Evolutionary conservation across 2,329 filamentous ascomycete genomes (phyloP).

Genomic region (Trichophyton verrucosum): DNA sequence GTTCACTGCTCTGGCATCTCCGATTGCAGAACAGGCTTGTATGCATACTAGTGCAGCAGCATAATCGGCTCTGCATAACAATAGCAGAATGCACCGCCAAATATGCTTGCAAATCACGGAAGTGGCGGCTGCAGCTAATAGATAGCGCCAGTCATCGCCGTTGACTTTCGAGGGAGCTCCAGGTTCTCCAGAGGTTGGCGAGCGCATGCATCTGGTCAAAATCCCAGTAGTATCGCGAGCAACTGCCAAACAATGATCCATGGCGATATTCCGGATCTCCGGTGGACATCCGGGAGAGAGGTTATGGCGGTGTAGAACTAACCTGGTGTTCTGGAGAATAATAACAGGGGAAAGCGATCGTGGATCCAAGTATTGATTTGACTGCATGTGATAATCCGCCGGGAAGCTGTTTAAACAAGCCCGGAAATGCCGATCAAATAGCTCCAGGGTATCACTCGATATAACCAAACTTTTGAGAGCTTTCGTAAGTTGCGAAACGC

Average conservation of each 20-base stretch:
- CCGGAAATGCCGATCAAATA: slow-evolving; percentile 69
- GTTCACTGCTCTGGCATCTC: slow-evolving; percentile 59
- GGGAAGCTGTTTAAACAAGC: slow-evolving; percentile 66
- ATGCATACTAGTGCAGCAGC: slow-evolving; percentile 61
- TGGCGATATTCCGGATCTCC: slow-evolving; percentile 54
- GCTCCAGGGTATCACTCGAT: slow-evolving; percentile 54
- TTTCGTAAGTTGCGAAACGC: slow-evolving; percentile 60
- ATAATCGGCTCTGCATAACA: slow-evolving; percentile 63
- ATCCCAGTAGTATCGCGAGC: slow-evolving; percentile 68
- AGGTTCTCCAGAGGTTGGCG: slow-evolving; percentile 20
- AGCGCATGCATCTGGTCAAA: slow-evolving; percentile 52
- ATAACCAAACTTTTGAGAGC: slow-evolving; percentile 57
- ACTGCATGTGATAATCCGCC: slow-evolving; percentile 55
- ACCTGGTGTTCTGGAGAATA: slow-evolving; percentile 68
- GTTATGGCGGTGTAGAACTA: slow-evolving; percentile 81
- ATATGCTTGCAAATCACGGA: slow-evolving; percentile 69
- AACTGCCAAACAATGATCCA: slow-evolving; percentile 63
- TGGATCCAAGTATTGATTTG: slow-evolving; percentile 57
- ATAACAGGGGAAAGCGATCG: slow-evolving; percentile 62
- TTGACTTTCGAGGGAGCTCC: slow-evolving; percentile 23
- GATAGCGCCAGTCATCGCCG: slow-evolving; percentile 39
- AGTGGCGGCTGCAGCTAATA: slow-evolving; percentile 55
- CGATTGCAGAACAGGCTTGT: slow-evolving; percentile 57
- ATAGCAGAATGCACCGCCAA: slow-evolving; percentile 72
- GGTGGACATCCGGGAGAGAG: slow-evolving; percentile 57